Base-by-base conservation (phyloP, 257 asterid species). In the Leptodermis oblonga region DNA sequence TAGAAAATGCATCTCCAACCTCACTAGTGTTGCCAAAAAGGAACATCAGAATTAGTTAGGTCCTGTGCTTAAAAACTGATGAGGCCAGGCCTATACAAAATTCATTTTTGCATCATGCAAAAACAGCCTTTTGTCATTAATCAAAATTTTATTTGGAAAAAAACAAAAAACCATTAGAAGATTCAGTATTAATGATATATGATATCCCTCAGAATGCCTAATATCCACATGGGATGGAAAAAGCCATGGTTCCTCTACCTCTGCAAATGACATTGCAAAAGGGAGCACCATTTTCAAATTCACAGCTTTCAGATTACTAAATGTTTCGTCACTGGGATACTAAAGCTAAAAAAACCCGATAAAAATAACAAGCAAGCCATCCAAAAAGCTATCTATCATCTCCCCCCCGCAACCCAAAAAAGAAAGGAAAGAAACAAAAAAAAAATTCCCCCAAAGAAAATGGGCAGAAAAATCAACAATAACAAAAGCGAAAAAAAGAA, bases 181-280 rank as follows among this genome's bases (percentile, higher is more conserved):
- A n/a, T n/a, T n/a, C n/a, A n/a, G n/a, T n/a, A n/a, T n/a, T n/a
- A n/a, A n/a, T n/a, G n/a, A n/a, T n/a, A n/a, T n/a, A n/a, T n/a
- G n/a, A 28, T 66, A 73, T 67, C 73, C 77, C 77, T 73, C 77
- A 58, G 73, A 58, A 70, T 31, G 74, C 74, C 74, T 31, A 20
- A 46, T 33, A 45, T 70, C 69, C 59, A 33, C 74, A 30, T 70
- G 51, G 56, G 12, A n/a, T n/a, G n/a, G n/a, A 41, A 42, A 52
- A 36, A 43, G 34, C 48, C 48, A 70, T 48, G 75, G 69, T 70
- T 70, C 69, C 75, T 69, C 66, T 37, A 69, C 67, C 67, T 56
- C 56, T 1, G 71, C 61, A 66, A 46, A 18, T 0, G 46, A 3
- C 10, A 67, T 14, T 51, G 31, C 61, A 37, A 15, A 39, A 56